A percentile compares a stretch with the other conserved stretches of the same genome.
These are phyloP conservation scores for Schwanniomyces polymorphus DNA, from an alignment of 805 yeast species.

Conservation along the genomic window DNA sequence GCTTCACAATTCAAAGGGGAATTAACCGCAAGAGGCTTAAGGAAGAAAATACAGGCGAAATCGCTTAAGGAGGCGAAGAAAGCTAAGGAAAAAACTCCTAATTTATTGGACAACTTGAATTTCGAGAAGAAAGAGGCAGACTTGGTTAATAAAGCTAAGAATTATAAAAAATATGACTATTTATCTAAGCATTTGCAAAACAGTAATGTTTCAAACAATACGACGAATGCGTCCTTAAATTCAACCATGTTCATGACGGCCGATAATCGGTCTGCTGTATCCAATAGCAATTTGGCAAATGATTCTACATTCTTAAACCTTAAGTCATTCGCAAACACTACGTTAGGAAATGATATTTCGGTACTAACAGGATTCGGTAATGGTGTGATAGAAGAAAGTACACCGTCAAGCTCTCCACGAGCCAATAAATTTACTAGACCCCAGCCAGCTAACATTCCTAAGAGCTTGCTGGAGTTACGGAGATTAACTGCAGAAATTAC, in stretches of 20 bases:
- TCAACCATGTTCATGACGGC: slow-evolving; percentile 6
- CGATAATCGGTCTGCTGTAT: slow-evolving; percentile 1
- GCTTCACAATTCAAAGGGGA: slow-evolving; percentile 24
- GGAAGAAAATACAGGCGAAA: slow-evolving; percentile 15
- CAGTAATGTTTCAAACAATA: slow-evolving; percentile 2
- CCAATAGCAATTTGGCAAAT: background rate
- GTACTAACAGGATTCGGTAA: slow-evolving; percentile 34
- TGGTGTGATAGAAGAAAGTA: slow-evolving; percentile 39
- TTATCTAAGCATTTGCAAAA: slow-evolving; percentile 26
- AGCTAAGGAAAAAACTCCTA: slow-evolving; percentile 3
- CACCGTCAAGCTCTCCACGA: slow-evolving; percentile 32
- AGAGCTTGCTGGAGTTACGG: slow-evolving; percentile 21
- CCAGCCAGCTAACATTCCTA: slow-evolving; percentile 5
- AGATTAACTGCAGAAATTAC: slow-evolving; percentile 25
- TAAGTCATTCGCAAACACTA: slow-evolving; percentile 12
- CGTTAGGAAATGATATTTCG: slow-evolving; percentile 22
- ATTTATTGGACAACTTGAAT: slow-evolving; percentile 7
- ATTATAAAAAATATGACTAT: slow-evolving; percentile 29
- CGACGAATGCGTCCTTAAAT: slow-evolving; percentile 6
- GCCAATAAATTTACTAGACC: slow-evolving; percentile 9
- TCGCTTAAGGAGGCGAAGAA: background rate
- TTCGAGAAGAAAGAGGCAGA: slow-evolving; percentile 22
- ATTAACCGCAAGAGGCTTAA: slow-evolving; percentile 28
- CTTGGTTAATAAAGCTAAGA: slow-evolving; percentile 26
- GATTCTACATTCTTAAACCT: slow-evolving; percentile 17